A percentile compares a stretch with the other conserved stretches of the same genome.
These are phyloP conservation scores for Chaetothyriales sp. DNA, from an alignment of 2,329 filamentous ascomycete species.

Conservation along the genomic window DNA sequence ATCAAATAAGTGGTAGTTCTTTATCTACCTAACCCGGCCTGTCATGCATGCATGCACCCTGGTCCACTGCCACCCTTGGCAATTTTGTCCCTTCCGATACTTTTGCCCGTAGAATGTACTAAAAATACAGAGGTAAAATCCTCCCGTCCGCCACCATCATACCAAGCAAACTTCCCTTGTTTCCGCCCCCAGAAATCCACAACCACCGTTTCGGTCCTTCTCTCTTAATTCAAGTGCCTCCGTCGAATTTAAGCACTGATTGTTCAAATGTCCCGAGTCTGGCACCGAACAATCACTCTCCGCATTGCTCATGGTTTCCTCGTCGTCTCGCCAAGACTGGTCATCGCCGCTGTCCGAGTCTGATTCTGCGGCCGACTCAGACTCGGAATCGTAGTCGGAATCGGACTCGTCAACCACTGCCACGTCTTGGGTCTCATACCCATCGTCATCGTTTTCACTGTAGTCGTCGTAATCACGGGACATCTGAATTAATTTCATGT, in stretches of 20 bases:
- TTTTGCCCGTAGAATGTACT: too few species aligned
- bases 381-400: not conserved
- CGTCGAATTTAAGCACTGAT: not conserved
- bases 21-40: too few species aligned
- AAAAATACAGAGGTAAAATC: too few species aligned
- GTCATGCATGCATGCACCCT: too few species aligned
- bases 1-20: too few species aligned
- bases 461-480: slow-evolving; percentile 4
- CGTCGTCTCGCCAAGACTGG: not conserved
- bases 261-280: not conserved
- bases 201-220: too few species aligned
- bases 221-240: too few species aligned
- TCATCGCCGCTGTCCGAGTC: not conserved
- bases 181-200: too few species aligned
- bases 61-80: too few species aligned
- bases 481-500: not conserved
- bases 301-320: not conserved
- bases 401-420: not conserved
- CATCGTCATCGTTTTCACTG: slow-evolving; percentile 1
- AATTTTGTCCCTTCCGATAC: too few species aligned
- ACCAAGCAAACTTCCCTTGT: too few species aligned
- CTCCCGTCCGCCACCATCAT: too few species aligned
- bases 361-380: not conserved
- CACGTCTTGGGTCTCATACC: not conserved
- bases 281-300: not conserved